phyloP scores from a whole-genome alignment of 2,329 filamentous ascomycete species.

The Chaetomiaceae sp. region DNA sequence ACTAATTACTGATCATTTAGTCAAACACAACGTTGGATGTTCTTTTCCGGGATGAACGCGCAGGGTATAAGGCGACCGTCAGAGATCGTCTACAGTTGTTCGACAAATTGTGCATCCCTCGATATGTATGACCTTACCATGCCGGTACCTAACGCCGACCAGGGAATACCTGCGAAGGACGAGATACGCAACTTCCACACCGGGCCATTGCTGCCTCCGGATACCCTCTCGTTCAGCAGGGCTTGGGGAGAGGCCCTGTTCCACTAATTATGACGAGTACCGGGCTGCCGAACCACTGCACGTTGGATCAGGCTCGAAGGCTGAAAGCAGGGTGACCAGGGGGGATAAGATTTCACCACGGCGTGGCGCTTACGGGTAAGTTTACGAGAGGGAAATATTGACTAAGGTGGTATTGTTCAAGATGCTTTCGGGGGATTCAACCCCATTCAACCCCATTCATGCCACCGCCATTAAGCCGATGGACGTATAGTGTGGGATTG shows the following conservation, averaged over 20 bases:
- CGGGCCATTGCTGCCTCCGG: constrained; percentile 13
- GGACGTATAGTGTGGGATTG: background rate
- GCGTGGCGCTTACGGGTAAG: constrained; percentile 3
- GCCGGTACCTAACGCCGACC: constrained; percentile 19
- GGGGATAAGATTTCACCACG: background rate
- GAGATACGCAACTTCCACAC: constrained; percentile 20
- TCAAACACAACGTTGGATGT: constrained; percentile 21
- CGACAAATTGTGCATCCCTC: constrained; percentile 17
- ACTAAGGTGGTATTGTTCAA: background rate
- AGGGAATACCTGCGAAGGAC: constrained; percentile 8
- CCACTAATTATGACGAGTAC: constrained; percentile 20
- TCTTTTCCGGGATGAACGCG: constrained; percentile 13
- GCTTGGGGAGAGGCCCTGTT: constrained; percentile 20
- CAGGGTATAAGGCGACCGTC: background rate
- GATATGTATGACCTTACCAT: constrained; percentile 23
- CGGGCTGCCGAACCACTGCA: constrained; percentile 8
- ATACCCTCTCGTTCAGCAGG: constrained; percentile 8
- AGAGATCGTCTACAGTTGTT: constrained; percentile 10
- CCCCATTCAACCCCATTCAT: constrained; percentile 11
- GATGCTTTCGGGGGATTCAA: constrained; percentile 10
- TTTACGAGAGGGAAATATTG: background rate
- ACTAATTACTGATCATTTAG: no score
- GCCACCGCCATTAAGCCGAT: constrained; percentile 17
- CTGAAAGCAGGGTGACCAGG: background rate
- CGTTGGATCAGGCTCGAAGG: constrained; percentile 1